Base-by-base conservation (phyloP, 2,329 filamentous ascomycete species). In the Lasiodiplodia gonubiensis region DNA sequence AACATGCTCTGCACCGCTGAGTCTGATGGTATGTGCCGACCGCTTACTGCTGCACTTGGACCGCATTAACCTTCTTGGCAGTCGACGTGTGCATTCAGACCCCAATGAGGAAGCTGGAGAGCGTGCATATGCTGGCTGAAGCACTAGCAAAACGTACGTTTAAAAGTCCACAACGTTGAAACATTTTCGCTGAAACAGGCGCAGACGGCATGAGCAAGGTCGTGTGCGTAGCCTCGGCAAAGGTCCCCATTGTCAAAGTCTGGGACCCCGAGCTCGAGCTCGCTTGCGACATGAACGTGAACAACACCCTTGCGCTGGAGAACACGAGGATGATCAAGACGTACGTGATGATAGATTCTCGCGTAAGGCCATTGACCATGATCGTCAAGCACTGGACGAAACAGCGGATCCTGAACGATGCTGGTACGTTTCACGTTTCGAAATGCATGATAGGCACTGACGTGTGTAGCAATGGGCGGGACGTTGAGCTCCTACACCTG, bases 11-110 rank as follows among this genome's bases (percentile, higher is more conserved):
- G 93, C 80, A 97, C 94, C 39, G 94, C 93, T 79, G 93, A 97
- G 76, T 99, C 95, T 64, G 95, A 99, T 82, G 92, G 93, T 97
- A 83, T 74, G 89, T 74, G 42, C 46, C 27, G 14, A 10, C 64
- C 54, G 33, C 39, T 33, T 42, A 83, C 33, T 52, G 16, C n/a
- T n/a, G 14, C 27, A 37, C 25, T 18, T 39, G 5, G 25, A 18
- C 42, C 27, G 21, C n/a, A 68, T 76, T 80, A 66, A 80, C 70
- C 37, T 4, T 35, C 42, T 21, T 37, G 14, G 35, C 69, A 97
- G 94, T 99, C 77, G 95, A 99, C 78, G 94, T 99, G 67, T 99
- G 95, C 82, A 97, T 99, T 76, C 96, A 93, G 55, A 98, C 95
- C 23, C 85, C 92, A 55, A 93, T 91, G 87, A 95, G 90, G 76